A percentile compares a stretch with the other conserved stretches of the same genome.
Conservation (phyloP, 1,284 basidiomycete species). For the Hypsizygus ulmarius region DNA sequence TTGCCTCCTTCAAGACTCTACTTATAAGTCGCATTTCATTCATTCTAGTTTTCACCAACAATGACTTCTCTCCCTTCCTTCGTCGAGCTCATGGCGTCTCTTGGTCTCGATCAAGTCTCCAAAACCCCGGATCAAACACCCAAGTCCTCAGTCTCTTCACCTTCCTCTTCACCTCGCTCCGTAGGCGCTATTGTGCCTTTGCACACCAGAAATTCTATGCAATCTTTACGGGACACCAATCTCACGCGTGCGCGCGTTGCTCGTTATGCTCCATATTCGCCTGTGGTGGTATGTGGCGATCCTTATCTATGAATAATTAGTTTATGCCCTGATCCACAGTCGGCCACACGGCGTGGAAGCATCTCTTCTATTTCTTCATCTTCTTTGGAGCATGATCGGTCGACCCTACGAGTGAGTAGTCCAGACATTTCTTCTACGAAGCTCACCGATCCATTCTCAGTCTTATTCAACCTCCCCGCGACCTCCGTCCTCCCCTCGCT, state of each 20-base stretch:
- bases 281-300: constrained; percentile 46
- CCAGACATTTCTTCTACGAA: background rate
- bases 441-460: constrained; percentile 22
- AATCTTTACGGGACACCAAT: constrained; percentile 42
- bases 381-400: constrained; percentile 38
- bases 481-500: constrained; percentile 40
- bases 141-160: constrained; percentile 42
- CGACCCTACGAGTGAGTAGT: constrained; percentile 32
- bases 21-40: constrained; percentile 34
- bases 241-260: constrained; percentile 39
- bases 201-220: constrained; percentile 40
- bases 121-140: constrained; percentile 30
- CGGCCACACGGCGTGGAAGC: constrained; percentile 40
- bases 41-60: constrained; percentile 29
- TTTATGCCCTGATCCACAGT: constrained; percentile 24
- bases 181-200: constrained; percentile 26
- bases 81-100: constrained; percentile 77
- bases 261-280: constrained; percentile 66
- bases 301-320: constrained; percentile 8
- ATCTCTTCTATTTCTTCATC: constrained; percentile 42
- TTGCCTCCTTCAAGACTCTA: constrained; percentile 33
- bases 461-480: constrained; percentile 46
- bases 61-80: constrained; percentile 79
- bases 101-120: constrained; percentile 57
- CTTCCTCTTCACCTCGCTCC: constrained; percentile 30